phyloP scores from a whole-genome alignment of 2,329 filamentous ascomycete species.

The Capronia americana region DNA sequence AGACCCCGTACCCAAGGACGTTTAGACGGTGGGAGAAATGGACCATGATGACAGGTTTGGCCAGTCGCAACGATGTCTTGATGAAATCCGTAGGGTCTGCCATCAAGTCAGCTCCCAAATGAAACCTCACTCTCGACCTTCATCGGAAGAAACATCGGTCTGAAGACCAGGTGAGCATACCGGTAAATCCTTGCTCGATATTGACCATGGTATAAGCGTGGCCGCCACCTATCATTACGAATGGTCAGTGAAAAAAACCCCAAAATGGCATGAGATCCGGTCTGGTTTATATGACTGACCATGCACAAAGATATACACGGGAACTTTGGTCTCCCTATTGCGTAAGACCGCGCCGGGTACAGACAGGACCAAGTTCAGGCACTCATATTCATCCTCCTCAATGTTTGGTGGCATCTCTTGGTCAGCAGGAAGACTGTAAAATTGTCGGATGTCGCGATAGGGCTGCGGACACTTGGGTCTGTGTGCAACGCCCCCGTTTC shows the following conservation, averaged over 20 bases:
- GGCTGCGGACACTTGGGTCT: slow-evolving; percentile 7
- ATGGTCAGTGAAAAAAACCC: too few relatives aligned
- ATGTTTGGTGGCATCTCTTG: slow-evolving; percentile 6
- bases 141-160: too few relatives aligned
- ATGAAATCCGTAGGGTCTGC: slow-evolving; percentile 4
- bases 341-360: background rate
- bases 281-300: too few relatives aligned
- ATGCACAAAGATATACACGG: slow-evolving; percentile 11
- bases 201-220: slow-evolving; percentile 14
- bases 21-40: slow-evolving; percentile 6
- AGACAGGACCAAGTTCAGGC: slow-evolving; percentile 5
- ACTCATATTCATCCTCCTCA: slow-evolving; percentile 2
- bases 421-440: slow-evolving; percentile 1
- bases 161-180: too few relatives aligned
- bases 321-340: background rate
- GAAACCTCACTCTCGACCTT: too few relatives aligned
- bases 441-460: slow-evolving; percentile 8
- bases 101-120: too few relatives aligned
- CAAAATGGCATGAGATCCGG: too few relatives aligned
- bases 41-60: background rate
- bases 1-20: slow-evolving; percentile 4
- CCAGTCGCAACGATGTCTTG: background rate
- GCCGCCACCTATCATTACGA: slow-evolving; percentile 6
- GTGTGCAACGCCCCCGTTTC: too few relatives aligned
- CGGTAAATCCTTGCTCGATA: slow-evolving; percentile 10